Base-by-base conservation (phyloP, 768 basidiomycete genomes). In the Russula griseocarnosa region DNA sequence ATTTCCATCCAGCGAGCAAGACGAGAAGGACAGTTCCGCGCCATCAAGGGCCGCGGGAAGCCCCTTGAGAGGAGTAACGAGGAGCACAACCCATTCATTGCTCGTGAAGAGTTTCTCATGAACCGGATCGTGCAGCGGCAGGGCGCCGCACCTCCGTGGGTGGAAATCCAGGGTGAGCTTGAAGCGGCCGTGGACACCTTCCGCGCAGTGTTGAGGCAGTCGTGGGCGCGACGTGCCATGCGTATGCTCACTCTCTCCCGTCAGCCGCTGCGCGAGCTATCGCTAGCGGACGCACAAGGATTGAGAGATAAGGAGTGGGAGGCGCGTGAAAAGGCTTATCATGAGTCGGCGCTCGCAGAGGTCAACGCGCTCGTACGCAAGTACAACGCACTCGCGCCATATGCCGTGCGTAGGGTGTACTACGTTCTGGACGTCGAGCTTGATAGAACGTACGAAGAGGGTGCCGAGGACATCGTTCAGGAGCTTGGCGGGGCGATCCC, bases 71-170 rank as follows among this genome's bases (percentile, higher is more conserved):
- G 73, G 44, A 72, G 76, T 55, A 73, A 69, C 1, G 81, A 82
- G 28, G 82, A 83, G 64, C 71, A 74, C n/a, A 86, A 86, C 69
- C 84, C 82, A 13, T 85, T 83, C 73, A 86, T 94, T 63, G 82
- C 81, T 8, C 79, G 87, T 9, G 88, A 90, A 68, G 91, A 93
- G 71, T 90, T 87, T 69, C 76, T 94, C 54, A 86, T 94, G 86
- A 94, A 93, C 68, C 83, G 92, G 14, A 91, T 92, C 62, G 82
- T 94, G 8, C 86, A 90, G 70, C 79, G 84, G 55, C 87, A 92
- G 67, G 90, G 88, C n/a, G 88, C 87, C 7, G 82, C 84, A 4
- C 92, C 92, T 34, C 87, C 90, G 4, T 94, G 92, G 92, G 86
- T 94, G 1, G 91, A 94, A 74, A 70, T 91, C 38, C 92, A 92